Base-by-base conservation (phyloP, 2,329 filamentous ascomycete species). In the Capronia epimyces region DNA sequence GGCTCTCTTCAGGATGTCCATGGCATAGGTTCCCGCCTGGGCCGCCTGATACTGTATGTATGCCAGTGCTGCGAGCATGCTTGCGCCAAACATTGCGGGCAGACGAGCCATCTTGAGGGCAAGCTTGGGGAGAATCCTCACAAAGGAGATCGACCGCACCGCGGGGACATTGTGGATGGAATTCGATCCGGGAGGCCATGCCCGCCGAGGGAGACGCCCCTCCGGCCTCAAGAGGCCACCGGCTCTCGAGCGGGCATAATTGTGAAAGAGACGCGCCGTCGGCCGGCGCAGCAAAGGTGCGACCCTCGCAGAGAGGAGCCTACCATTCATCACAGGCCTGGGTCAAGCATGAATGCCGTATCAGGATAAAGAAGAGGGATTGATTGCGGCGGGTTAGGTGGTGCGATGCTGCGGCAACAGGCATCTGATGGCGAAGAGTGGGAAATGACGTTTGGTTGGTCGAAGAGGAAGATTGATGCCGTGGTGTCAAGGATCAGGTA, bases 11-110 rank as follows among this genome's bases (percentile, higher is more conserved):
- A 93, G 82, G 25, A 95, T 65, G 61, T 94, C 89, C 55, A 86
- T 76, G 2, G 83, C 85, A 68, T 86, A 90, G 53, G 80, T 88
- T 53, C 86, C 86, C 18, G 86, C 85, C 74, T 89, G 87, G 49
- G 84, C 83, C 57, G 93, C 91, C 70, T 98, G 93, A 67, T 98
- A 97, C 67, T 98, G 93, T 43, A 98, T 73, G 78, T 95, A 98
- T 21, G 89, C 89, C 52, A 94, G 73, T 2, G 87, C 87, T 12
- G 88, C 90, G 59, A 98, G 80, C 64, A 89, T 87, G 41, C 90
- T 80, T 36, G 89, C 89, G 36, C 91, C 93, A 63, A 95, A 90
- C 73, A 96, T 85, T 51, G 93, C 93, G 16, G 93, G 93, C 48
- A 95, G 76, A 50, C 89, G 82, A 29, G 84, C 79, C 61, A 98